These are phyloP conservation scores for Solanum chacoense DNA, from an alignment of 305 asterid species.

Conservation along the genomic window DNA sequence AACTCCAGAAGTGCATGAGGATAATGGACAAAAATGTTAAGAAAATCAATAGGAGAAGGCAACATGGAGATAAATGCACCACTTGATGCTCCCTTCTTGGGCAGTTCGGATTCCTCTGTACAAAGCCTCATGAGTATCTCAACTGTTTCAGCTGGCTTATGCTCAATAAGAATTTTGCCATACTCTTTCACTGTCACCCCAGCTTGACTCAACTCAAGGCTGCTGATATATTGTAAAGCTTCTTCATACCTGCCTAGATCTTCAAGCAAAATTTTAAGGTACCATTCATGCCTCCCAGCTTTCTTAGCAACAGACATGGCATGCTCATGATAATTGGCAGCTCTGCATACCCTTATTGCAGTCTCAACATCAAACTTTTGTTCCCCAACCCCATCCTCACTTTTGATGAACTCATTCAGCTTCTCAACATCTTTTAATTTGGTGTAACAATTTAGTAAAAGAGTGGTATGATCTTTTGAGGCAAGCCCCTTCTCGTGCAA, in stretches of 20 bases:
- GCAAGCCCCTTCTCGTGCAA: slow-evolving; percentile 94
- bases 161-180: slow-evolving; percentile 87
- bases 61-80: slow-evolving; percentile 64
- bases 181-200: slow-evolving; percentile 90
- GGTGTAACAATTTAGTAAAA: slow-evolving; percentile 89
- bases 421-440: slow-evolving; percentile 92
- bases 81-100: slow-evolving; percentile 40
- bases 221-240: slow-evolving; percentile 79
- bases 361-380: slow-evolving; percentile 92
- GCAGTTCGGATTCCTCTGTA: slow-evolving; percentile 68
- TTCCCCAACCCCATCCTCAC: slow-evolving; percentile 81
- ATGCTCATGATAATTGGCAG: slow-evolving; percentile 97
- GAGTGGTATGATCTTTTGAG: slow-evolving; percentile 96
- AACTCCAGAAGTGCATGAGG: slow-evolving; percentile 93
- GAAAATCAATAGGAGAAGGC: slow-evolving; percentile 99
- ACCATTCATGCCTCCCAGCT: slow-evolving; percentile 94
- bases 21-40: slow-evolving; percentile 70
- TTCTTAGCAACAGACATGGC: slow-evolving; percentile 98
- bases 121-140: slow-evolving; percentile 85
- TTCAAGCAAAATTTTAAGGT: slow-evolving; percentile 91
- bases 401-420: slow-evolving; percentile 69
- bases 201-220: slow-evolving; percentile 95
- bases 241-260: slow-evolving; percentile 91
- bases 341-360: slow-evolving; percentile 93
- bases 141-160: slow-evolving; percentile 81